Evolutionary conservation across 306 rosid species (phyloP), one percentile per base, ranked within the genome.

Genomic region (Coriaria nepalensis): DNA sequence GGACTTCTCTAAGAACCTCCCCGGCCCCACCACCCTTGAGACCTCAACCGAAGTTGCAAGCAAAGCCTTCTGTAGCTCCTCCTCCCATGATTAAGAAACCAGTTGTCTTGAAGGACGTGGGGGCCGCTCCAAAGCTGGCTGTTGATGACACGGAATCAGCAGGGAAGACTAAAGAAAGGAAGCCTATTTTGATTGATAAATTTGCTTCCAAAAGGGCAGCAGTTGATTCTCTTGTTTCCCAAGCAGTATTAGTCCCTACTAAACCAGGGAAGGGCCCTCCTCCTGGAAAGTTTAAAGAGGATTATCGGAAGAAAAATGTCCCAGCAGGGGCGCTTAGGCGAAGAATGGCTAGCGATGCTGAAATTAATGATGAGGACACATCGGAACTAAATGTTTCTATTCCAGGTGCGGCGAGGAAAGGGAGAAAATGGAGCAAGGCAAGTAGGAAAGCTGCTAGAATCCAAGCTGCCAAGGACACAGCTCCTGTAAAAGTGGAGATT

Each of bases 351-450:
- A 7, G 73, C n/a, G 63, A 61, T 14, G 76, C 59, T 47, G 79
- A 44, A 50, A 70, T 68, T 64, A 59, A 55, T 33, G 86, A 83
- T 29, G 93, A 84, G 49, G 93, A 78, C 9, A 46, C 86, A 1
- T 79, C 80, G 5, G 87, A 79, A 58, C 81, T 79, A 41, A 63
- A 67, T 64, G 90, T 82, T 52, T 73, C 88, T 43, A 79, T 85
- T 64, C 76, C 79, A 47, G 82, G 93, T 37, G 68, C 78, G 8
- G 70, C 63, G 50, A 77, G 98, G 66, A 90, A 85, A 78, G 98
- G 98, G 60, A 75, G 95, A 73, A 90, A 82, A 69, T 85, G 95
- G 98, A 90, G 79, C 61, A 90, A 90, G 81, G 98, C 98, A 40
- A 81, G 93, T 56, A 76, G 98, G 68, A 90, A 66, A 76, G 98